Percentiles rank a stretch among this genome's conserved stretches.
These are phyloP conservation scores for Colletotrichum filicis DNA, from an alignment of 2,329 filamentous ascomycete genomes.

Conservation along the genomic window DNA sequence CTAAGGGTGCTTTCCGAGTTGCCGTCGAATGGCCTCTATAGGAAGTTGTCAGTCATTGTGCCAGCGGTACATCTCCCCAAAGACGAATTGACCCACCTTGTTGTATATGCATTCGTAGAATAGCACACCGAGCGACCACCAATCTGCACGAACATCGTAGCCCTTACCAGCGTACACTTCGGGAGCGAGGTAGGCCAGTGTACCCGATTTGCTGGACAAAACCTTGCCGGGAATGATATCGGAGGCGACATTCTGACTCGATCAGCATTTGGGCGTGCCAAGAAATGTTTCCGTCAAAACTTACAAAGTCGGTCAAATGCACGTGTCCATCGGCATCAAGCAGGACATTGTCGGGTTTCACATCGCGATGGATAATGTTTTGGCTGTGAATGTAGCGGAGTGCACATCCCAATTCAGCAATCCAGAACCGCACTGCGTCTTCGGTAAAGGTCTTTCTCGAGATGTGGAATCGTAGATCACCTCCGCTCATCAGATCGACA, in stretches of 20 bases:
- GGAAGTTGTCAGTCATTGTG: slow-evolving; percentile 44
- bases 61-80: not conserved
- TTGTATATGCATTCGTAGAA: slow-evolving; percentile 99
- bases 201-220: slow-evolving; percentile 95
- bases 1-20: slow-evolving; percentile 85
- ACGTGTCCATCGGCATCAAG: slow-evolving; percentile 92
- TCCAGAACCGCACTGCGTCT: slow-evolving; percentile 97
- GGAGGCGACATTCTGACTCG: slow-evolving; percentile 89
- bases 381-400: slow-evolving; percentile 87
- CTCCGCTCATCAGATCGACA: slow-evolving; percentile 97
- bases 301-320: slow-evolving; percentile 95
- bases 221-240: slow-evolving; percentile 86
- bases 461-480: slow-evolving; percentile 96
- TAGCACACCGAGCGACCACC: slow-evolving; percentile 98
- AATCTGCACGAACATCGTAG: slow-evolving; percentile 91
- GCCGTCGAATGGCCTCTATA: slow-evolving; percentile 90
- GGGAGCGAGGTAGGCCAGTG: slow-evolving; percentile 92
- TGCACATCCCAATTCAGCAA: slow-evolving; percentile 92
- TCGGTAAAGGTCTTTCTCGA: slow-evolving; percentile 98
- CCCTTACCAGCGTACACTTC: slow-evolving; percentile 94
- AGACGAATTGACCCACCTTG: slow-evolving; percentile 71
- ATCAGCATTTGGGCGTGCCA: slow-evolving; percentile 36
- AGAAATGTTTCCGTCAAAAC: slow-evolving; percentile 46
- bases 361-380: slow-evolving; percentile 89
- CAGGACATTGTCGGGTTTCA: slow-evolving; percentile 92